Conservation (phyloP, 1,139 yeast species). For the Debaryomycetaceae sp. region DNA sequence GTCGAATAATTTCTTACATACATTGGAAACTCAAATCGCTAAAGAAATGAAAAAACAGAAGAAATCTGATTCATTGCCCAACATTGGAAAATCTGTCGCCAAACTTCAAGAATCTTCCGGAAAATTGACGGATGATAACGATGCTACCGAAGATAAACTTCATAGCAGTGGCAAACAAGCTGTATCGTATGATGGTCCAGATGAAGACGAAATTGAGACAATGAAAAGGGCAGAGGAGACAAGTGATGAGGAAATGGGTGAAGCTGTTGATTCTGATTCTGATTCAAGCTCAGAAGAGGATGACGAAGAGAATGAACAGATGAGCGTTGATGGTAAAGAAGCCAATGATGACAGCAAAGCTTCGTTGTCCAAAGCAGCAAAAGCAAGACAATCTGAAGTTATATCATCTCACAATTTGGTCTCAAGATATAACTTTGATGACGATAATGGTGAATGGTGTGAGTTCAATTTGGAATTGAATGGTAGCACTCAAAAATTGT, state of each 20-base stretch:
- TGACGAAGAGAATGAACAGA: constrained; percentile 17
- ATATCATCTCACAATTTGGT: constrained; percentile 69
- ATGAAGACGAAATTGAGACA: constrained; percentile 85
- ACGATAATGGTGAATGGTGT: constrained; percentile 87
- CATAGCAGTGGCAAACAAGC: constrained; percentile 71
- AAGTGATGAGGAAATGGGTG: constrained; percentile 57
- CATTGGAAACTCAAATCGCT: constrained; percentile 67
- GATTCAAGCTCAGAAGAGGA: constrained; percentile 12
- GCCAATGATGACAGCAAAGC: constrained; percentile 4
- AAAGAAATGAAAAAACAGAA: constrained; percentile 84
- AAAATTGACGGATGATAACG: constrained; percentile 44
- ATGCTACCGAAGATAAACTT: constrained; percentile 66
- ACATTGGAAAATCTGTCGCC: constrained; percentile 72
- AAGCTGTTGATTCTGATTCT: constrained; percentile 33
- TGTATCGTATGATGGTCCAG: constrained; percentile 91
- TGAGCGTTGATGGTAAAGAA: constrained; percentile 16
- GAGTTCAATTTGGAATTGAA: constrained; percentile 80
- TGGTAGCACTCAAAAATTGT: constrained; percentile 84
- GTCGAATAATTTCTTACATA: constrained; percentile 59
- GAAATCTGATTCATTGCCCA: constrained; percentile 54
- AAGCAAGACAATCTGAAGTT: constrained; percentile 82
- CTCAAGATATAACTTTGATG: constrained; percentile 85
- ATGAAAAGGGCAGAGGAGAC: constrained; percentile 79
- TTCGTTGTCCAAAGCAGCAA: constrained; percentile 50
- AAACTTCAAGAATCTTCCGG: constrained; percentile 45